Conservation (phyloP, 441 rosid genomes). For the Metrosideros polymorpha region DNA sequence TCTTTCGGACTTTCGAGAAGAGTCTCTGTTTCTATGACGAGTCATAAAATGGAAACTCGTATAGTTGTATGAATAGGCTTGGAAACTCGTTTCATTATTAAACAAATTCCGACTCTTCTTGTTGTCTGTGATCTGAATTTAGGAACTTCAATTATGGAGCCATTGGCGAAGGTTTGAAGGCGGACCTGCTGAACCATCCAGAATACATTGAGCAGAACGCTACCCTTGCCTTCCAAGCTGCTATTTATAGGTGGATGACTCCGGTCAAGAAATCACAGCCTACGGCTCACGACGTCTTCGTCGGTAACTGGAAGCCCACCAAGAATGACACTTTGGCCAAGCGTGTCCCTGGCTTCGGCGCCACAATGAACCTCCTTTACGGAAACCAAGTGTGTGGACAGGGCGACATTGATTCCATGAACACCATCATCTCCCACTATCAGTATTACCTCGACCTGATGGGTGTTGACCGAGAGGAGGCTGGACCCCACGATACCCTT, state of each 20-base stretch:
- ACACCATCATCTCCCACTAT: constrained; percentile 7
- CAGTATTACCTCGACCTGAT: constrained; percentile 6
- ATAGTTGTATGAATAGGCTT: background rate
- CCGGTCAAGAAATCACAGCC: constrained; percentile 9
- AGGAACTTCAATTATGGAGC: constrained; percentile 13
- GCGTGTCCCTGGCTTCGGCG: background rate
- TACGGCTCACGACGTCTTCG: constrained; percentile 7
- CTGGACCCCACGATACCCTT: background rate
- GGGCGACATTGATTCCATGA: background rate
- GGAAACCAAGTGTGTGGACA: background rate
- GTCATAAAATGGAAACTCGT: background rate
- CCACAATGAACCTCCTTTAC: background rate
- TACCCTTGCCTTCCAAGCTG: constrained; percentile 10
- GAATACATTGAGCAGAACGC: constrained; percentile 12
- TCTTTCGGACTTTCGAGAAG: background rate
- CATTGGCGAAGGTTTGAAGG: constrained; percentile 1
- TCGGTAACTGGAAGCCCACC: constrained; percentile 13
- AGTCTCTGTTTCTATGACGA: background rate
- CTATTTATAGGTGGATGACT: constrained; percentile 6
- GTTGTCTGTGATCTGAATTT: background rate
- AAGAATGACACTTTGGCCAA: constrained; percentile 13
- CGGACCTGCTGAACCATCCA: constrained; percentile 5
- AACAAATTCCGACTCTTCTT: background rate
- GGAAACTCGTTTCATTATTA: background rate
- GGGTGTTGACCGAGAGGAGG: constrained; percentile 9